These are phyloP conservation scores for Suhomyces sp. DNA, from an alignment of 805 yeast genomes.

Conservation along the genomic window DNA sequence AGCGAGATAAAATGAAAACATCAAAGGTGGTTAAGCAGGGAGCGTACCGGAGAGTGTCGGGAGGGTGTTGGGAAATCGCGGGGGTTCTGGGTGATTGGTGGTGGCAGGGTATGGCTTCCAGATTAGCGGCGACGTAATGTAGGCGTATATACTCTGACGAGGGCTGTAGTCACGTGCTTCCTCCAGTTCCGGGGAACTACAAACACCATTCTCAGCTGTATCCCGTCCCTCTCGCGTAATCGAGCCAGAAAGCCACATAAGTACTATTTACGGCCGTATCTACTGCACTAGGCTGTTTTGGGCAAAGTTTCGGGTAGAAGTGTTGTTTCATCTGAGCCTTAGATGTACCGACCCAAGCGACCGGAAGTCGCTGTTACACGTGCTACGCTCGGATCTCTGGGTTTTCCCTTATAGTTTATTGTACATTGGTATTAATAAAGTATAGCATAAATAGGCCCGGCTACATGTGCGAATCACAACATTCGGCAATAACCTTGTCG, in stretches of 20 bases:
- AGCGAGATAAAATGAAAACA: background rate
- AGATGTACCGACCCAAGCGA: background rate
- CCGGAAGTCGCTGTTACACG: background rate
- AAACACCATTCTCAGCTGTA: too few species aligned
- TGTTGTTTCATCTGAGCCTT: background rate
- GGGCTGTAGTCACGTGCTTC: background rate
- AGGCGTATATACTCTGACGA: too few species aligned
- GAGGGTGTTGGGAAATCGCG: too few species aligned
- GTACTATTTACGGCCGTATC: background rate
- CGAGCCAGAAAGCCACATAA: too few species aligned
- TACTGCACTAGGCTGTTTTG: too few species aligned
- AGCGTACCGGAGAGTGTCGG: too few species aligned
- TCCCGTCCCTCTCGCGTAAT: too few species aligned
- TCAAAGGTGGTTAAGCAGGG: too few species aligned
- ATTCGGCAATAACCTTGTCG: slow-evolving; percentile 32
- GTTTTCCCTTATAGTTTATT: background rate
- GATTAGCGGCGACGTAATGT: too few species aligned
- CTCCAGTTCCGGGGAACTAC: background rate
- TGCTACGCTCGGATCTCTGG: background rate
- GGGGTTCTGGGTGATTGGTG: too few species aligned
- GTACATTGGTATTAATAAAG: background rate
- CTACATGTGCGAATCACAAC: slow-evolving; percentile 5
- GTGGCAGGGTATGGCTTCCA: too few species aligned
- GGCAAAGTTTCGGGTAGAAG: too few species aligned
- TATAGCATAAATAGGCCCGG: background rate